Base-by-base conservation (phyloP, 2,329 filamentous ascomycete species). In the Penicillium janthinellum region DNA sequence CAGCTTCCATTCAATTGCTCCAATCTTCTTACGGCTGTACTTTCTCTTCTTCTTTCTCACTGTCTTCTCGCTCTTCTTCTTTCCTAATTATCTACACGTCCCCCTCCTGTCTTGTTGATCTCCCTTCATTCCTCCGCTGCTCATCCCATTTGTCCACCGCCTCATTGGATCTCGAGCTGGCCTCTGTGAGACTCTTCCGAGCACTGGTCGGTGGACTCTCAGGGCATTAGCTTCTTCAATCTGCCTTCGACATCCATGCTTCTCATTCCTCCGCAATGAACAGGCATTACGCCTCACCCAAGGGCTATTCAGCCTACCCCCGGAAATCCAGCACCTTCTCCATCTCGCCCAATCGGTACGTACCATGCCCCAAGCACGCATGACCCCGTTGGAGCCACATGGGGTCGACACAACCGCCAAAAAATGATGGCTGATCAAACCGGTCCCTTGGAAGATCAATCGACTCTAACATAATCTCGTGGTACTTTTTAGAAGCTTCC, bases 321-420 rank as follows among this genome's bases (percentile, higher is more conserved):
- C 84, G 88, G 65, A 85, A 84, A 61, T 88, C 80, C 69, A 81
- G 79, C 72, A 90, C 89, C 48, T 94, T 96, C 75, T 91, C 92
- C 67, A 93, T 96, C 72, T 92, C 91, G 68, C 91, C 92, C 68
- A 92, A 96, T 77, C 90, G 91, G 90, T 96, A 86, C 72, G 84
- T 72, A 28, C 28, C 25, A n/a, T n/a, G 10, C 42, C 22, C 50
- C 48, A 51, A 37, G 25, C 49, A 39, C 45, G n/a, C 42, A 49
- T 42, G 15, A 17, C 47, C 28, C 35, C 37, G 22, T 25, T 37
- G 20, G 49, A 28, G 6, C 35, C 14, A 25, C 34, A 28, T 39
- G 38, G 20, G 37, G 22, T 15, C 25, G n/a, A 5, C 22, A 35
- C 25, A 53, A 44, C 14, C 50, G 49, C 50, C 50, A 31, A 53